phyloP scores from a whole-genome alignment of 179 eudicot genomes.

The Patellifolia procumbens region DNA sequence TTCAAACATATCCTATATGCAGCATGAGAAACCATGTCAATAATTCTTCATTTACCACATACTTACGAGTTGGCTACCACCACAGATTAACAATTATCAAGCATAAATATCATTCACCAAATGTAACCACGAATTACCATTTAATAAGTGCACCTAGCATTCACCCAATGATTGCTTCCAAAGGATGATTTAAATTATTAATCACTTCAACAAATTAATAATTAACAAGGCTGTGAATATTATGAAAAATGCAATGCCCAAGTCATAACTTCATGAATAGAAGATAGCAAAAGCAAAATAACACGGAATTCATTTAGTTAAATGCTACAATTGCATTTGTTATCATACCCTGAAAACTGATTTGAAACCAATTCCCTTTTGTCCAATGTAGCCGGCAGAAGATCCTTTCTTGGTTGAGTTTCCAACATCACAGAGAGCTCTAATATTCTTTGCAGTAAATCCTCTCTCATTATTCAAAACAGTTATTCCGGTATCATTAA shows the following conservation, averaged over 20 bases:
- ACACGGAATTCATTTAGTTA: not conserved
- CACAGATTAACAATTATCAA: not conserved
- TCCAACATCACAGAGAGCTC: slow-evolving; percentile 98
- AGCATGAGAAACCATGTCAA: not conserved
- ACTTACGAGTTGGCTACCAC: not conserved
- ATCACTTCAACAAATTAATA: not conserved
- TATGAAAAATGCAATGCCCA: not conserved
- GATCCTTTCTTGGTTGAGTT: slow-evolving; percentile 89
- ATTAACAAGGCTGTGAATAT: not conserved
- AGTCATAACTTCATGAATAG: not conserved
- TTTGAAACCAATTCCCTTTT: slow-evolving; percentile 99
- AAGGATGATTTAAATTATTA: not conserved
- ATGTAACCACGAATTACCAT: not conserved
- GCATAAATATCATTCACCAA: not conserved
- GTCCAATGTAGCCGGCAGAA: slow-evolving; percentile 88
- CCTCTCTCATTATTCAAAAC: slow-evolving; percentile 87
- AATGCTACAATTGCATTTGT: not conserved
- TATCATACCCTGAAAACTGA: slow-evolving; percentile 91
- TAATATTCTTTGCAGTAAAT: slow-evolving; percentile 73
- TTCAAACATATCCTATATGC: not conserved
- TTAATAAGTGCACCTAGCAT: not conserved
- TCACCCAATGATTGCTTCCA: not conserved
- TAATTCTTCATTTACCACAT: not conserved
- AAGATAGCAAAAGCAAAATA: not conserved
- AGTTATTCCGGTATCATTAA: slow-evolving; percentile 61